A percentile compares a stretch with the other conserved stretches of the same genome.
These are phyloP conservation scores for Pleurostoma richardsiae DNA, from an alignment of 2,329 filamentous ascomycete genomes.

Conservation along the genomic window DNA sequence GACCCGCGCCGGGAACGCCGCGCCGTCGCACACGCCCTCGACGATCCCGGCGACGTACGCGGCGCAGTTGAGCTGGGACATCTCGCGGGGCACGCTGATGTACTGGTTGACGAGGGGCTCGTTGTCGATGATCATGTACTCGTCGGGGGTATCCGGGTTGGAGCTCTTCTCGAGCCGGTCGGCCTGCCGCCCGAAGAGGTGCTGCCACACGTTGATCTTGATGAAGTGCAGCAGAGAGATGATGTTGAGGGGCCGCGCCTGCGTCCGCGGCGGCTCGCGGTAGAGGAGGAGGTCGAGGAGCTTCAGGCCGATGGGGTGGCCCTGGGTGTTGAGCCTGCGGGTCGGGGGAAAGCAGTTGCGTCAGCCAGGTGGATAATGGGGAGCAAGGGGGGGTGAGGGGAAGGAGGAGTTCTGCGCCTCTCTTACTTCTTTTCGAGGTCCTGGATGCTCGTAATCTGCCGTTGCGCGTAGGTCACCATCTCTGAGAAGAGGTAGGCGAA, in stretches of 20 bases:
- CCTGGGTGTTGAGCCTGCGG: slow-evolving; percentile 76
- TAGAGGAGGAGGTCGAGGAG: slow-evolving; percentile 93
- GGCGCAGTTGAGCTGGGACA: slow-evolving; percentile 94
- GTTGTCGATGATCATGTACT: slow-evolving; percentile 99
- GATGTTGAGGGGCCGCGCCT: slow-evolving; percentile 79
- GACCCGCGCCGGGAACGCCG: slow-evolving; percentile 82
- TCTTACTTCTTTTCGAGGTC: slow-evolving; percentile 84
- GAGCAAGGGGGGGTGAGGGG: not conserved
- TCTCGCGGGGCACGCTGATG: slow-evolving; percentile 88
- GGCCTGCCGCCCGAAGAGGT: slow-evolving; percentile 85
- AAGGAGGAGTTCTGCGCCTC: not conserved
- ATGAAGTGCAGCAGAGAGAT: slow-evolving; percentile 92
- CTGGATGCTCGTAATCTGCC: slow-evolving; percentile 83
- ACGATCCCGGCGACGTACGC: slow-evolving; percentile 93
- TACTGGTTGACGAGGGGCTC: slow-evolving; percentile 94
- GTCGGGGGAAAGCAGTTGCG: not conserved
- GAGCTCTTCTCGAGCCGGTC: slow-evolving; percentile 88
- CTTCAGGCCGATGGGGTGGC: slow-evolving; percentile 89
- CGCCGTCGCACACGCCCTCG: slow-evolving; percentile 92
- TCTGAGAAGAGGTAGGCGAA: slow-evolving; percentile 96
- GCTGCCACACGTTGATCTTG: slow-evolving; percentile 84
- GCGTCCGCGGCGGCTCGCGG: slow-evolving; percentile 65
- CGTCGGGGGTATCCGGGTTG: slow-evolving; percentile 76
- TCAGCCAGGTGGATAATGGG: slow-evolving; percentile 3
- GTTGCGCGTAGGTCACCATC: slow-evolving; percentile 94